phyloP scores from a whole-genome alignment of 1,284 basidiomycete species.

The Sporisorium iseilematis-ciliati region DNA sequence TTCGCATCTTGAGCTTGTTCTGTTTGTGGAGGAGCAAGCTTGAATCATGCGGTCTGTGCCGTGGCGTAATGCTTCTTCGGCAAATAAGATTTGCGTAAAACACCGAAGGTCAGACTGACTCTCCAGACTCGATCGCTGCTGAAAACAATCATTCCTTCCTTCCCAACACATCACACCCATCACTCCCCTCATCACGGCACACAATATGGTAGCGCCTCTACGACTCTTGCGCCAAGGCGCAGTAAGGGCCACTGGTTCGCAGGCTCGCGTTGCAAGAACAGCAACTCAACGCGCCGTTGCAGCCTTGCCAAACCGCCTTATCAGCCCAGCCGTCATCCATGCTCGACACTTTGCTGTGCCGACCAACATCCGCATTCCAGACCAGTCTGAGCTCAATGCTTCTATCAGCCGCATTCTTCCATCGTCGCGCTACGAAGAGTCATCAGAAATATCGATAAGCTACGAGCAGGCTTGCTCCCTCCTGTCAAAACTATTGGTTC shows the following conservation, averaged over 20 bases:
- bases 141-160: background rate
- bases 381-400: slow-evolving; percentile 27
- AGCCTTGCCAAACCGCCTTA: background rate
- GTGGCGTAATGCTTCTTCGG: slow-evolving; percentile 7
- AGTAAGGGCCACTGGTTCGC: background rate
- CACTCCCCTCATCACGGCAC: too few relatives aligned
- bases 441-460: slow-evolving; percentile 9
- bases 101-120: slow-evolving; percentile 15
- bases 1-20: background rate
- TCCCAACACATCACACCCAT: background rate
- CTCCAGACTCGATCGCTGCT: background rate
- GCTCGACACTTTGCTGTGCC: slow-evolving; percentile 23
- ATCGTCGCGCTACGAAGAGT: slow-evolving; percentile 18
- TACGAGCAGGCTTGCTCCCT: slow-evolving; percentile 31
- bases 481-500: slow-evolving; percentile 36
- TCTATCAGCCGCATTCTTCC: slow-evolving; percentile 34
- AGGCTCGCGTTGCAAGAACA: background rate
- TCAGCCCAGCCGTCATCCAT: background rate
- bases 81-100: slow-evolving; percentile 8
- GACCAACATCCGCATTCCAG: slow-evolving; percentile 17
- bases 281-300: background rate
- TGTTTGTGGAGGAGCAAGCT: slow-evolving; percentile 23
- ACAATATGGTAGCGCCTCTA: slow-evolving; percentile 3
- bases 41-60: background rate
- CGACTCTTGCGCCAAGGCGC: slow-evolving; percentile 12